A percentile compares a stretch with the other conserved stretches of the same genome.
Evolutionary conservation across 371 early-diverging fungal genomes (phyloP).

Genomic region (Dichotomocladium elegans): DNA sequence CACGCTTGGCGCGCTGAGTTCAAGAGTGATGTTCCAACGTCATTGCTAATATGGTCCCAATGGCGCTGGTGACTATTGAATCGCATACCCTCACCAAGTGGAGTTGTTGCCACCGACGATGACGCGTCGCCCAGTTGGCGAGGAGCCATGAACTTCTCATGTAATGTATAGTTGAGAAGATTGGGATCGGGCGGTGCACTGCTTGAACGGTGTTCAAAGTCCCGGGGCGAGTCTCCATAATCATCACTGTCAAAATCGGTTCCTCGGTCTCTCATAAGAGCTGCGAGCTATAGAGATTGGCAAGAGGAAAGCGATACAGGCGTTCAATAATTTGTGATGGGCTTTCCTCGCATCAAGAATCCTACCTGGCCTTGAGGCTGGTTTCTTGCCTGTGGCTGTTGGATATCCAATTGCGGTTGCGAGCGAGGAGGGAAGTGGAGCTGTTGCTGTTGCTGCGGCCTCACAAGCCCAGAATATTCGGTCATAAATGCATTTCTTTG

Average conservation of each 20-base stretch:
- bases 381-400: conserved; percentile 18
- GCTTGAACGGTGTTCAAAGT: conserved; percentile 9
- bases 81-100: conserved; percentile 1
- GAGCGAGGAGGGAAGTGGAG: not conserved
- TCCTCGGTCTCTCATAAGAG: conserved; percentile 11
- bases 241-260: conserved; percentile 8
- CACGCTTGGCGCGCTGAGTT: conserved; percentile 1
- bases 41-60: not conserved
- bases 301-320: no score
- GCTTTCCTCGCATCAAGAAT: not conserved
- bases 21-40: not conserved
- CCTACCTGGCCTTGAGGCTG: conserved; percentile 21
- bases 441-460: not conserved
- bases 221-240: conserved; percentile 3
- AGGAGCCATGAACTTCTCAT: not conserved
- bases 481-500: conserved; percentile 6
- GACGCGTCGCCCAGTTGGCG: conserved; percentile 4
- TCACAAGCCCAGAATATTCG: not conserved
- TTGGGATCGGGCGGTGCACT: conserved; percentile 17
- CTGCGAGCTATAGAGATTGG: conserved; percentile 13
- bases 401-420: conserved; percentile 13
- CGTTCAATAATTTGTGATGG: no score
- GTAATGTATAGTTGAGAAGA: conserved; percentile 4
- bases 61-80: not conserved
- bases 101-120: conserved; percentile 2